phyloP scores from a whole-genome alignment of 176 grass and related monocot species.

The Melocanna baccifera region DNA sequence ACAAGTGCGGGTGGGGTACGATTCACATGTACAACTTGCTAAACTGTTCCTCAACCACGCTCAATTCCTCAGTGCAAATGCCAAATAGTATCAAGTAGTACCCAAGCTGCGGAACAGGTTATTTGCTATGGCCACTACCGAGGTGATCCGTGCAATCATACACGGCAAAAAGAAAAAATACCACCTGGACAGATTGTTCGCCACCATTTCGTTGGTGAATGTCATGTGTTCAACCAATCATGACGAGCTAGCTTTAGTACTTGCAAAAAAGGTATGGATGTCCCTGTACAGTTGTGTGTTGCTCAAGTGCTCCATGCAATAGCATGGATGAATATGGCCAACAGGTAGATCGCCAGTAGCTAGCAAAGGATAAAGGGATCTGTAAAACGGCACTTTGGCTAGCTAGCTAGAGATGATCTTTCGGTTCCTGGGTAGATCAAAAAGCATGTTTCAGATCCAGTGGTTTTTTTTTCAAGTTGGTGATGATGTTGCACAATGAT shows the following conservation, averaged over 20 bases:
- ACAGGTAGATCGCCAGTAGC: constrained; percentile 21
- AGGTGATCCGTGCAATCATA: constrained; percentile 20
- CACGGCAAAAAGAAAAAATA: not conserved
- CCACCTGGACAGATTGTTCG: not conserved
- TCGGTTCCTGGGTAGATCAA: not conserved
- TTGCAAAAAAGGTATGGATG: not conserved
- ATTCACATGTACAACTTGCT: constrained; percentile 11
- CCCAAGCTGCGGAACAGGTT: not conserved
- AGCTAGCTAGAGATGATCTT: not conserved
- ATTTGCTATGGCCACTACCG: not conserved
- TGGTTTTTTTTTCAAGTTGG: not conserved
- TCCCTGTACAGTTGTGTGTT: not conserved
- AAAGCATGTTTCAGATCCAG: not conserved
- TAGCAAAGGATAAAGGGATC: not conserved
- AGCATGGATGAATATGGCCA: not conserved
- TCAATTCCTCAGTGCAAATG: too few species aligned
- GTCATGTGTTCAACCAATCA: not conserved
- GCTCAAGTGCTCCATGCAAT: constrained; percentile 22
- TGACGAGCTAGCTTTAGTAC: not conserved
- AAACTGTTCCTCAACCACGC: not conserved
- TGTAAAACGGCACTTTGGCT: not conserved
- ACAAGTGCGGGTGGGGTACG: not conserved
- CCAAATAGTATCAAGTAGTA: not conserved
- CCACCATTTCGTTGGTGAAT: not conserved
- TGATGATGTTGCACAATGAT: not conserved